Percentiles rank a stretch among this genome's conserved stretches.
Conservation (phyloP, 2,329 filamentous ascomycete genomes). For the Cordyceps fumosorosea region DNA sequence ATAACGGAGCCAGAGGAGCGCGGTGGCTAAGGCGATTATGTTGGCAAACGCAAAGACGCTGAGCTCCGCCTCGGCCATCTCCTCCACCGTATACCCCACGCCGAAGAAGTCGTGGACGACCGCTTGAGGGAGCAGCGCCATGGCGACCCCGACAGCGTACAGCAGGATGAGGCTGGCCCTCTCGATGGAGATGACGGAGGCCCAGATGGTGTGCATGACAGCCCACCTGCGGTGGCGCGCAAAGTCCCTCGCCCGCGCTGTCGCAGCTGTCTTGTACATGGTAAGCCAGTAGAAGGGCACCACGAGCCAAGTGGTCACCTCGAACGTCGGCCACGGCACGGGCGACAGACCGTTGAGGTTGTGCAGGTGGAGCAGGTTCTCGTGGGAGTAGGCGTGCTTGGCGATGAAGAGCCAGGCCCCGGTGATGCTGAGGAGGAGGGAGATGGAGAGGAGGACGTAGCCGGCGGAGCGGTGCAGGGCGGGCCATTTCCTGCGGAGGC, state of each 20-base stretch:
- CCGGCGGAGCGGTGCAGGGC: constrained; percentile 3
- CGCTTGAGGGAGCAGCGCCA: neutral
- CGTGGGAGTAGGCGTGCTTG: neutral
- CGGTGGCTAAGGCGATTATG: neutral
- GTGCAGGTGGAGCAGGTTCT: neutral
- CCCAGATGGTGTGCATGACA: constrained; percentile 2
- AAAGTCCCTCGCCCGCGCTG: neutral
- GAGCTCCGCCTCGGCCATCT: constrained; percentile 3
- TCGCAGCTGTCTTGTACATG: constrained; percentile 1
- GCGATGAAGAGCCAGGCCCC: neutral
- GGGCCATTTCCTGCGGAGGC: constrained; percentile 4
- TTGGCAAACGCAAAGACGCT: neutral
- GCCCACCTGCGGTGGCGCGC: constrained; percentile 6
- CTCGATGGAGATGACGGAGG: neutral
- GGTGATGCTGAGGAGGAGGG: constrained; percentile 6
- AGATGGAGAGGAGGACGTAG: constrained; percentile 2
- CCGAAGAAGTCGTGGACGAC: neutral
- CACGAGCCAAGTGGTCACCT: neutral
- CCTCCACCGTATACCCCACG: neutral
- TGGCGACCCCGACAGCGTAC: neutral
- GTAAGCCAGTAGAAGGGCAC: neutral
- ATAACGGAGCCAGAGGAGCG: neutral
- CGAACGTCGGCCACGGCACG: constrained; percentile 4
- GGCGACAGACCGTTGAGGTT: neutral
- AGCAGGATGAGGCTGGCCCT: neutral